Conservation (phyloP, 208 protist species). For the Sergeia podlipaevii region DNA sequence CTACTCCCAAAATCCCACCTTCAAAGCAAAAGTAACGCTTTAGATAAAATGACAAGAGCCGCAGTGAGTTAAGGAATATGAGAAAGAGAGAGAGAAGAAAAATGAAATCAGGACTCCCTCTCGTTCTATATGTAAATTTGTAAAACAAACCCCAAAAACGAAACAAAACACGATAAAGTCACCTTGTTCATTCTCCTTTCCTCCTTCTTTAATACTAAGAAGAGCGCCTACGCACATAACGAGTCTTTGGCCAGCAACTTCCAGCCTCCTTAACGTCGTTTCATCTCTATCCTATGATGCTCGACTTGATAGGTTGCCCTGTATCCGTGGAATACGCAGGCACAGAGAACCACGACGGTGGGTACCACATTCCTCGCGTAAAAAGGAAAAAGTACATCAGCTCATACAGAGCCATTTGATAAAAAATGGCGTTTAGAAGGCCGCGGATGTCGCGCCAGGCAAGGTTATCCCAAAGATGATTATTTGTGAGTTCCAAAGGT, state of each 20-base stretch:
- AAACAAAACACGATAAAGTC: background rate
- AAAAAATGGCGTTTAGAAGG: slow-evolving; percentile 57
- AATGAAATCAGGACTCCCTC: background rate
- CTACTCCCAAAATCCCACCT: no score
- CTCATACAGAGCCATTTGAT: slow-evolving; percentile 67
- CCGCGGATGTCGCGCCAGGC: slow-evolving; percentile 61
- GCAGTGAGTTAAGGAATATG: no score
- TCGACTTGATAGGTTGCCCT: no score
- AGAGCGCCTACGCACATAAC: no score
- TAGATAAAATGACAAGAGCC: no score
- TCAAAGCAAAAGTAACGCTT: slow-evolving; percentile 2
- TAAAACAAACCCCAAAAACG: background rate
- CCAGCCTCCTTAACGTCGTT: no score
- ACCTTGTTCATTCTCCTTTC: no score
- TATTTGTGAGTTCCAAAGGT: slow-evolving; percentile 32
- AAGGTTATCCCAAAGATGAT: slow-evolving; percentile 75
- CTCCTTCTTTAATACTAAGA: no score
- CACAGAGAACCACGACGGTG: slow-evolving; percentile 59
- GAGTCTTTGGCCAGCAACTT: no score
- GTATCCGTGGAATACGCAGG: slow-evolving; percentile 43
- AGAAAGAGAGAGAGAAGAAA: background rate
- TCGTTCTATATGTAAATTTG: background rate
- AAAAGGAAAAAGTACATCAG: slow-evolving; percentile 84
- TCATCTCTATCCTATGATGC: no score
- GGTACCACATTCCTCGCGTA: slow-evolving; percentile 68